Base-by-base conservation (phyloP, 495 filamentous ascomycete species). In the Aspergillus haitiensis region DNA sequence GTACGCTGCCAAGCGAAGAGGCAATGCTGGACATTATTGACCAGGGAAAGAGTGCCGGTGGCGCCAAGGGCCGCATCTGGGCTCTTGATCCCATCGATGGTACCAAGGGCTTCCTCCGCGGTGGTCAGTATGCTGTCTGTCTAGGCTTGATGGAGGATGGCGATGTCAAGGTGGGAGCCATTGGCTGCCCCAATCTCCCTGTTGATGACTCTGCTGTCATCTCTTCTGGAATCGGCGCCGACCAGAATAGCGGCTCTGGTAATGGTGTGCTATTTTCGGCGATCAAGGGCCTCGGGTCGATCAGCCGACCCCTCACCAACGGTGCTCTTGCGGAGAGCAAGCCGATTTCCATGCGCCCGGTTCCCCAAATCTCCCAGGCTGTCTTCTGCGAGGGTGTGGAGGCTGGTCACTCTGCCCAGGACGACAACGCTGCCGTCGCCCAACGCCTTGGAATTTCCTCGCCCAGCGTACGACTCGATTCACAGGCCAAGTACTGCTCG, bases 41-140 rank as follows among this genome's bases (percentile, higher is more conserved):
- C 75, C 75, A 78, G 50, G 94, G 94, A 42, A 88, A 87, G 60
- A 92, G 88, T 67, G 72, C 82, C 44, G 94, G 95, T 60, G 94
- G 94, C 16, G 63, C 79, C 48, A 83, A 82, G 64, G 94, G 94
- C 31, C 82, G 94, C 59, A 91, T 97, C 73, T 99, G 94, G 94
- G 90, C 94, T 16, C 81, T 99, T 49, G 94, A 99, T 75, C 94
- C 94, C 39, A 96, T 99, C 59, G 94, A 99, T 72, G 94, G 94
- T 47, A 99, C 94, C 56, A 94, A 95, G 73, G 94, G 94, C 31
- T 99, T 99, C 76, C 79, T 99, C 52, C 82, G 94, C 50, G 95
- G 95, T n/a, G 94, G 91, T 15, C 94, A 99, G 75, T 99, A 99
- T 70, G 94, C 94, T 21, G 91, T 99, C 33, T 96, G 92, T 71